These are phyloP conservation scores for Cyclaneusma minus DNA, from an alignment of 2,329 filamentous ascomycete species.

Conservation along the genomic window DNA sequence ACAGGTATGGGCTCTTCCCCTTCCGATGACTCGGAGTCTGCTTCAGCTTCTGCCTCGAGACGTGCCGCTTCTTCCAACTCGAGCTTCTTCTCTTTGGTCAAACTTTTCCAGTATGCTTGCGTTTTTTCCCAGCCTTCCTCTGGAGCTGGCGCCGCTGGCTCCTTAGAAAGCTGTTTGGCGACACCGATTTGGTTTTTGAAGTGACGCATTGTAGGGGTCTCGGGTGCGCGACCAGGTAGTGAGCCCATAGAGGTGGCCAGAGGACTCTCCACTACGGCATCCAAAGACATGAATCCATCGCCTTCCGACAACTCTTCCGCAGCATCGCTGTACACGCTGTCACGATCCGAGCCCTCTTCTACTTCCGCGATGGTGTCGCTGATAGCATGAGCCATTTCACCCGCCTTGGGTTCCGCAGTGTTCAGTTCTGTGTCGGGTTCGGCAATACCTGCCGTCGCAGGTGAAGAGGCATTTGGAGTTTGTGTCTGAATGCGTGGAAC, in stretches of 20 bases:
- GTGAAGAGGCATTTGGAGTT: constrained; percentile 9
- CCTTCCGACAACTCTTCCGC: constrained; percentile 56
- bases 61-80: constrained; percentile 36
- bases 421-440: constrained; percentile 7
- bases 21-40: constrained; percentile 22
- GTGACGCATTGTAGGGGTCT: too few species aligned
- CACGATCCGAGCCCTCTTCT: constrained; percentile 30
- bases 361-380: constrained; percentile 13
- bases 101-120: constrained; percentile 53
- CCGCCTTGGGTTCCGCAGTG: constrained; percentile 31
- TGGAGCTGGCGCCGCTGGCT: constrained; percentile 8
- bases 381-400: not conserved
- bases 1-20: constrained; percentile 20
- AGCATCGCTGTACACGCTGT: constrained; percentile 59
- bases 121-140: constrained; percentile 42
- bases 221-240: constrained; percentile 7
- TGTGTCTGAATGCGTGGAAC: too few species aligned
- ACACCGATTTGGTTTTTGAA: too few species aligned
- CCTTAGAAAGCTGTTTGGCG: too few species aligned
- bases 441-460: constrained; percentile 9
- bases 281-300: constrained; percentile 55
- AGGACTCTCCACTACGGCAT: constrained; percentile 54
- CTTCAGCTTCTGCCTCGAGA: constrained; percentile 28
- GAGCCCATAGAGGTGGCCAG: constrained; percentile 15
- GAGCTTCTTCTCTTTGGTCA: constrained; percentile 46